phyloP scores from a whole-genome alignment of 1,284 basidiomycete genomes.

The Heterobasidion parviporum region DNA sequence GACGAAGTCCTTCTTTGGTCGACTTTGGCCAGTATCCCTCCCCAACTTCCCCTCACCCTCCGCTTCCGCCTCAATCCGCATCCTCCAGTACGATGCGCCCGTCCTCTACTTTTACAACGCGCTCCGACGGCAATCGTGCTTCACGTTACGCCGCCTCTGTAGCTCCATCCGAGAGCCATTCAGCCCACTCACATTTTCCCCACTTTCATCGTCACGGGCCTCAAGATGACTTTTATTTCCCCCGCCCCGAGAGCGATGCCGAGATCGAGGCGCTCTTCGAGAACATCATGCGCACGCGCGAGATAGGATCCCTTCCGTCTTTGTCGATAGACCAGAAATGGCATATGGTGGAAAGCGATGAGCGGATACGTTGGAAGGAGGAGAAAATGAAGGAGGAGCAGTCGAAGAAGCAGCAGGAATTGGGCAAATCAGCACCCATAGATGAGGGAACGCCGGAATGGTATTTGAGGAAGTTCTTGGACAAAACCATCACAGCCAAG shows the following conservation, averaged over 20 bases:
- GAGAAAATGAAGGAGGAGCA: constrained; percentile 54
- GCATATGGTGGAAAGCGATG: constrained; percentile 83
- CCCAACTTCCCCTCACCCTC: constrained; percentile 22
- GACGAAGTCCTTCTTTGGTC: constrained; percentile 15
- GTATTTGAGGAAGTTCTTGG: constrained; percentile 88
- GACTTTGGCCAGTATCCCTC: constrained; percentile 25
- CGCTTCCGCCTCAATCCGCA: constrained; percentile 15
- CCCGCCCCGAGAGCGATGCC: constrained; percentile 63
- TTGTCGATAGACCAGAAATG: constrained; percentile 85
- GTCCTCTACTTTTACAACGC: constrained; percentile 42
- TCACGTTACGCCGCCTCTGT: constrained; percentile 58
- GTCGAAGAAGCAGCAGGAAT: constrained; percentile 48
- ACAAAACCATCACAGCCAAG: constrained; percentile 77
- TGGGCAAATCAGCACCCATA: constrained; percentile 40
- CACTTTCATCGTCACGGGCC: constrained; percentile 40
- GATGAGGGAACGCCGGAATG: constrained; percentile 72
- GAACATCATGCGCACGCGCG: constrained; percentile 61
- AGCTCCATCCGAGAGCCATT: constrained; percentile 38
- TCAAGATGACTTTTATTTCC: constrained; percentile 61
- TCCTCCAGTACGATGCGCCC: constrained; percentile 34
- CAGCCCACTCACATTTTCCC: constrained; percentile 44
- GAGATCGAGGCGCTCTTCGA: constrained; percentile 77
- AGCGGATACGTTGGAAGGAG: constrained; percentile 74
- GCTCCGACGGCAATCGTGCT: constrained; percentile 48
- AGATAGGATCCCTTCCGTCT: constrained; percentile 49